Evolutionary conservation across 1,284 basidiomycete species (phyloP).

Genomic region (Leucoagaricus sp.): DNA sequence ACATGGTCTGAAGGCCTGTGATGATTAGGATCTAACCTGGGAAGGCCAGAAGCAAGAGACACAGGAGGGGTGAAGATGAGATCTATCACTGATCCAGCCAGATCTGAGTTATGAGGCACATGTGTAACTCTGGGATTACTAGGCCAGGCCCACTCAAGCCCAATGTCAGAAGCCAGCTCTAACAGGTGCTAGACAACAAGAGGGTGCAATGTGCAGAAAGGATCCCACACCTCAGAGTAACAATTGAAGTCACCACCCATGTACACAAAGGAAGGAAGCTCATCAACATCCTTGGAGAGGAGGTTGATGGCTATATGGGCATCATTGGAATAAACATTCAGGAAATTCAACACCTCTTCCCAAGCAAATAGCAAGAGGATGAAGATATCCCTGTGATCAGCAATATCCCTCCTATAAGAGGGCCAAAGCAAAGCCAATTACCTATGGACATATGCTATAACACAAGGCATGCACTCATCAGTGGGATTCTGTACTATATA

Average conservation of each 20-base stretch:
- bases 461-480: neutral
- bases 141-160: neutral
- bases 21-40: neutral
- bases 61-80: neutral
- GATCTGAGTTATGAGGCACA: neutral
- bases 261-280: neutral
- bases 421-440: neutral
- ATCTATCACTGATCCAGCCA: neutral
- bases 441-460: neutral
- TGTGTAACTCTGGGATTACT: neutral
- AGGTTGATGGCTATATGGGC: neutral
- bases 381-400: neutral
- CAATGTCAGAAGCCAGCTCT: neutral
- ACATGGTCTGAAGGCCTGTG: neutral
- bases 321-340: neutral
- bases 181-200: neutral
- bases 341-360: neutral
- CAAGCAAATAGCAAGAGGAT: neutral
- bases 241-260: neutral
- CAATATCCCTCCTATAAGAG: neutral
- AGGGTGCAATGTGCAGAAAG: neutral
- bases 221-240: neutral
- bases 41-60: neutral
- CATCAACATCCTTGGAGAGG: no score
- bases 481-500: neutral